Conservation (phyloP, 495 filamentous ascomycete species). For the Cryomyces minteri region DNA sequence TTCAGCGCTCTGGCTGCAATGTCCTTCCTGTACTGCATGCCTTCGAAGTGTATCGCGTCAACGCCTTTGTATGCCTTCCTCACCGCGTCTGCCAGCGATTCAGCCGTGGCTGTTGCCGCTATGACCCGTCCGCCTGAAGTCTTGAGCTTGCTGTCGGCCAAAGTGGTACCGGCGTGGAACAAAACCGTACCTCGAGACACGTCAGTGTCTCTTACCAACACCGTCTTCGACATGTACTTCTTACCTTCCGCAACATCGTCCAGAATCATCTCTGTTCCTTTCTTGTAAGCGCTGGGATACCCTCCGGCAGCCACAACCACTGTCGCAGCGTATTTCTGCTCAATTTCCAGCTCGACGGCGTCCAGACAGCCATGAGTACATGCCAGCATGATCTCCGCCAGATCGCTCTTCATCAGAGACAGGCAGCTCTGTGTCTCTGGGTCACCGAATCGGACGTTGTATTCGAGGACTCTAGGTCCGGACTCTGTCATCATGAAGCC, state of each 20-base stretch:
- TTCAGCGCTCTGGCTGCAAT: constrained; percentile 34
- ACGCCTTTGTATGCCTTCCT: constrained; percentile 69
- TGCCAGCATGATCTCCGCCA: constrained; percentile 80
- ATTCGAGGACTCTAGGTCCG: constrained; percentile 83
- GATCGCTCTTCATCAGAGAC: constrained; percentile 69
- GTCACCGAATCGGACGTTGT: constrained; percentile 93
- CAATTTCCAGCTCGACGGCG: constrained; percentile 45
- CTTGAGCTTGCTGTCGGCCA: constrained; percentile 40
- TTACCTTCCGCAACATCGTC: constrained; percentile 26
- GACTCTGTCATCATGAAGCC: constrained; percentile 85
- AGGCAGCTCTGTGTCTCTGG: constrained; percentile 91
- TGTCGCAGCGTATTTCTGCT: constrained; percentile 56
- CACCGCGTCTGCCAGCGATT: constrained; percentile 61
- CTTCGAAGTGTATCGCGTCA: constrained; percentile 60
- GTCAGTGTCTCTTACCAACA: too few species aligned
- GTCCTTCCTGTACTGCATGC: constrained; percentile 85
- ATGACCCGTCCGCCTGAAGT: constrained; percentile 84
- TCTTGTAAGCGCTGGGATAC: constrained; percentile 81
- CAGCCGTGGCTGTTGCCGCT: constrained; percentile 62
- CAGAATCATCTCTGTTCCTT: constrained; percentile 57
- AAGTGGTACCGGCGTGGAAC: constrained; percentile 83
- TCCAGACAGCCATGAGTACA: constrained; percentile 62
- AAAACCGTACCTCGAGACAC: constrained; percentile 28
- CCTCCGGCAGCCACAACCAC: constrained; percentile 87
- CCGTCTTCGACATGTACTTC: not conserved